Conservation (phyloP, 2,329 filamentous ascomycete species). For the Coleophoma eucalyptorum region DNA sequence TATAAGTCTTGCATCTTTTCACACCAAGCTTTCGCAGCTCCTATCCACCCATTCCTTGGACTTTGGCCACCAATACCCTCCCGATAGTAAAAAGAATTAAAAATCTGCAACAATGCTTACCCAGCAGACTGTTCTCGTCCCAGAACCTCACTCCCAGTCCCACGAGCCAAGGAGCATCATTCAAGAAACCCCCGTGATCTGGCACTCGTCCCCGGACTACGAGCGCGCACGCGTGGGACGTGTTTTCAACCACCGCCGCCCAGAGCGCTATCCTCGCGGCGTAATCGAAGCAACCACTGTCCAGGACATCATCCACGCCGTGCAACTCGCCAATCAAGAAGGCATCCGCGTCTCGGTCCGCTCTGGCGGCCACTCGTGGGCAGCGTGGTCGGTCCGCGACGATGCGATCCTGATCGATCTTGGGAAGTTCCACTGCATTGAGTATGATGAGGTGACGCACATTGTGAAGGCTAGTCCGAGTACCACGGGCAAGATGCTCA, state of each 20-base stretch:
- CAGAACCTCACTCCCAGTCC: too few relatives aligned
- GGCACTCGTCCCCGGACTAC: slow-evolving; percentile 20
- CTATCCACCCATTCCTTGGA: too few relatives aligned
- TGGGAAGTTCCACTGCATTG: slow-evolving; percentile 31
- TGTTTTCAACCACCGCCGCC: slow-evolving; percentile 41
- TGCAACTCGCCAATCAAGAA: slow-evolving; percentile 31
- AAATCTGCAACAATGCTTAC: too few relatives aligned
- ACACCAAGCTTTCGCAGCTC: too few relatives aligned
- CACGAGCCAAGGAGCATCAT: too few relatives aligned
- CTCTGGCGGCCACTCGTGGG: slow-evolving; percentile 45
- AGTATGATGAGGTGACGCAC: slow-evolving; percentile 32
- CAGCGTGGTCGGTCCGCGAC: slow-evolving; percentile 44
- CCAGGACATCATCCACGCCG: slow-evolving; percentile 31
- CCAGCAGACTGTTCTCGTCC: too few relatives aligned
- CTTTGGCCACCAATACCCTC: too few relatives aligned
- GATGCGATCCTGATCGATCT: slow-evolving; percentile 40
- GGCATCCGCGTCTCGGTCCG: slow-evolving; percentile 38
- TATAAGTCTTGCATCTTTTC: too few relatives aligned
- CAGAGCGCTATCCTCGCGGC: slow-evolving; percentile 34
- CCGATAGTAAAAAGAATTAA: too few relatives aligned
- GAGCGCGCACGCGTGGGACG: slow-evolving; percentile 33
- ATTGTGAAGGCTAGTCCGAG: slow-evolving; percentile 41
- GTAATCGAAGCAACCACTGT: slow-evolving; percentile 34
- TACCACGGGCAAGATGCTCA: slow-evolving; percentile 41
- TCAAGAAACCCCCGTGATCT: slow-evolving; percentile 2